Evolutionary conservation across 768 basidiomycete species (phyloP).

Genomic region (Tulasnella sp.): DNA sequence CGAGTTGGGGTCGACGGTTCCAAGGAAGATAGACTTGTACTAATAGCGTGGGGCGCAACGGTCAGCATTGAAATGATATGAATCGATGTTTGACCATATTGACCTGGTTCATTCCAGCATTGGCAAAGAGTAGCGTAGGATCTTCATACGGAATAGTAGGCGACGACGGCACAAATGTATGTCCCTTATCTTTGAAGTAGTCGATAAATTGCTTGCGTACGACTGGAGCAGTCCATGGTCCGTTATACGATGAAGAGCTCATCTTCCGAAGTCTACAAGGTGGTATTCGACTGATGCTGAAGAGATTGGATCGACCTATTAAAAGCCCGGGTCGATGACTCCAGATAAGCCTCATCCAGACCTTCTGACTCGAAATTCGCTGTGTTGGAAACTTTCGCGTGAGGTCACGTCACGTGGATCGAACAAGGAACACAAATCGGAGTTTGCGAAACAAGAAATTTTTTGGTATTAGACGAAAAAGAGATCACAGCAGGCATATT

Average conservation of each 20-base stretch:
- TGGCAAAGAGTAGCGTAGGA: conserved; percentile 93
- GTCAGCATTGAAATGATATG: neutral
- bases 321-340: conserved; percentile 2
- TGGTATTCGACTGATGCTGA: neutral
- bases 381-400: conserved; percentile 6
- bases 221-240: conserved; percentile 59
- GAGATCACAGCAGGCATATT: no score
- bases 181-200: conserved; percentile 66
- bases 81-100: conserved; percentile 9
- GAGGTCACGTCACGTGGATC: no score
- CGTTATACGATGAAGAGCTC: conserved; percentile 6
- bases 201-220: conserved; percentile 85
- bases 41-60: conserved; percentile 31
- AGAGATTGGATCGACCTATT: neutral
- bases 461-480: no score
- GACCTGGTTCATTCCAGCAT: conserved; percentile 96
- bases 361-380: conserved; percentile 12
- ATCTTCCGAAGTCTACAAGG: conserved; percentile 5
- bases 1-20: conserved; percentile 90
- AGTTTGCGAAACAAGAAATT: no score
- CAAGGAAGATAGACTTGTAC: conserved; percentile 97
- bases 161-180: conserved; percentile 83
- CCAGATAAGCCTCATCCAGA: conserved; percentile 13
- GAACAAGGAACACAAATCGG: no score
- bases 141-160: conserved; percentile 95